Base-by-base conservation (phyloP, 1,139 yeast species). In the Zhuliangozyma blackwelliae region DNA sequence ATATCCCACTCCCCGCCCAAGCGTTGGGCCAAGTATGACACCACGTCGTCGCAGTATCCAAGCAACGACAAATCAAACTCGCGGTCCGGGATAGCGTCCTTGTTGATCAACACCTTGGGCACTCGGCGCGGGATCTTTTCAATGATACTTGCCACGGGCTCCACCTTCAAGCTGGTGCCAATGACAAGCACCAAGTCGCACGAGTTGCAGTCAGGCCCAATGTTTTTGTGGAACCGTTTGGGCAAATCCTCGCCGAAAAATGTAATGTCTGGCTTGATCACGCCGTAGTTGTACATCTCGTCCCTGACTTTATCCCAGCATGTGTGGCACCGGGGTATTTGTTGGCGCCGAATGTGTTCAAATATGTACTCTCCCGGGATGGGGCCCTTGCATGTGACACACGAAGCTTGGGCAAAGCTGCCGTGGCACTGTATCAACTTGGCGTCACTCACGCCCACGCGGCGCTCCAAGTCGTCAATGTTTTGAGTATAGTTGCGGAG, bases 241-340 rank as follows among this genome's bases (percentile, higher is more conserved):
- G 96, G 96, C 37, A 90, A 68, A n/a, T 83, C 79, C 55, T 90
- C 97, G 7, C 96, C 96, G 50, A 90, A 90, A 54, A 89, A 90
- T 0, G 96, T 88, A 41, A 90, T 89, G 54, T 89, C 95, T 0
- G 97, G 97, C 55, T 90, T 89, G 73, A 87, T 72, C 6, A 88
- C 92, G n/a, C 95, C 96, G 52, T 61, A 79, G 11, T 81, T 75
- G 37, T 55, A 59, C 7, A 57, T 58, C 5, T 61, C 48, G 41
- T 57, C 54, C 23, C 64, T 57, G 33, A 85, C 61, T 43, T 70
- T 71, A 12, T 61, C 51, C 33, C 60, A 63, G 54, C 95, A 87
- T 39, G 68, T 66, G 1, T 89, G 85, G 54, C 97, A 89, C 43
- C 77, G 61, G 2, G 96, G 87, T 19, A 89, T 66, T 41, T 76